phyloP scores from a whole-genome alignment of 2,329 filamentous ascomycete genomes.

The Pseudocercospora fuligena region DNA sequence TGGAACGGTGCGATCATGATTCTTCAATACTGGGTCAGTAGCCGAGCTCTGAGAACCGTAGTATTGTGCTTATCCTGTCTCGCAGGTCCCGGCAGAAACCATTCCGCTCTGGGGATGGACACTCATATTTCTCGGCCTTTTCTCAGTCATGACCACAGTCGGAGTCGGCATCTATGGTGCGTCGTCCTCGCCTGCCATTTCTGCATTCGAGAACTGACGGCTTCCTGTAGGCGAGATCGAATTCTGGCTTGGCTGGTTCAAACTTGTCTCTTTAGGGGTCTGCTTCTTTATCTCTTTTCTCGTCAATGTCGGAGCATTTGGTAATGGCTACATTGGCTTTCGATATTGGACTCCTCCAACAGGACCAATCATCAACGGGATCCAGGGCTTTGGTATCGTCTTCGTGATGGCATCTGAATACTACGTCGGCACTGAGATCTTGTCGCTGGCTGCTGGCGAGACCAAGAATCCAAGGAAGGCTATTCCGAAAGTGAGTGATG shows the following conservation, averaged over 20 bases:
- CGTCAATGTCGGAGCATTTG: conserved; percentile 12
- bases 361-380: conserved; percentile 9
- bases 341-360: conserved; percentile 7
- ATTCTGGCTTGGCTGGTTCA: conserved; percentile 10
- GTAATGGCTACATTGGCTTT: conserved; percentile 10
- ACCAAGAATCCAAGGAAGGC: neutral
- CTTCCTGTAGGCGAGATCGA: neutral
- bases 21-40: neutral
- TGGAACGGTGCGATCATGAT: conserved; percentile 12
- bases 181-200: no score
- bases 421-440: conserved; percentile 6
- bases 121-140: neutral
- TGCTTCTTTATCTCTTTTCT: conserved; percentile 14
- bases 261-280: conserved; percentile 4
- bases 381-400: conserved; percentile 4
- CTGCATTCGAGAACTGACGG: no score
- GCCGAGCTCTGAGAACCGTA: neutral
- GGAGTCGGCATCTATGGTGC: conserved; percentile 1
- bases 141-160: conserved; percentile 4
- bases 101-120: conserved; percentile 11
- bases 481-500: neutral
- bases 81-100: neutral
- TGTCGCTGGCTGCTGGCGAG: conserved; percentile 8
- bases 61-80: neutral
- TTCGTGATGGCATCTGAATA: conserved; percentile 13